These are phyloP conservation scores for Alternaria sp. DNA, from an alignment of 2,329 filamentous ascomycete genomes.

Conservation along the genomic window DNA sequence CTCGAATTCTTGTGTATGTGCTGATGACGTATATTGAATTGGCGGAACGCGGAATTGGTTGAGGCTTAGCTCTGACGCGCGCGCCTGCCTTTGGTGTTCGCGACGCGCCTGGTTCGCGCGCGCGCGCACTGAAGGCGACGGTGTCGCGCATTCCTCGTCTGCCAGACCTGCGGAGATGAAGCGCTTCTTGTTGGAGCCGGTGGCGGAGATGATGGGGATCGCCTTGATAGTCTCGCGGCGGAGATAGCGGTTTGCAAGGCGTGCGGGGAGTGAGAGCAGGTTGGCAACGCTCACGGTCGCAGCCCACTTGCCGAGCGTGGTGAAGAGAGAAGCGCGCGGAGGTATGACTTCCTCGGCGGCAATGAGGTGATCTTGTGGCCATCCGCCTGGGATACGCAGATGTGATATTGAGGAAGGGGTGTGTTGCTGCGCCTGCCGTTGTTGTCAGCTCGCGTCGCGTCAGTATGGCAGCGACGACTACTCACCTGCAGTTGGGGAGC, in stretches of 20 bases:
- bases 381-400: slow-evolving; percentile 20
- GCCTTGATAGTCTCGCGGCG: slow-evolving; percentile 27
- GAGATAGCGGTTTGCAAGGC: slow-evolving; percentile 16
- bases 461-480: slow-evolving; percentile 11
- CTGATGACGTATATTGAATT: background rate
- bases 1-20: background rate
- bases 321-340: slow-evolving; percentile 17
- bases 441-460: slow-evolving; percentile 18
- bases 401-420: background rate
- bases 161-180: slow-evolving; percentile 33
- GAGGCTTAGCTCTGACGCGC: background rate
- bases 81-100: background rate
- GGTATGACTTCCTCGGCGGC: background rate
- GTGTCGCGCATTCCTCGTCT: slow-evolving; percentile 18
- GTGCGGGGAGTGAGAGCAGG: slow-evolving; percentile 18
- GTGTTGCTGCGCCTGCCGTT: slow-evolving; percentile 13
- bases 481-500: slow-evolving; percentile 27
- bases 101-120: slow-evolving; percentile 12
- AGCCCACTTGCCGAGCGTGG: slow-evolving; percentile 21
- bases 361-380: slow-evolving; percentile 12
- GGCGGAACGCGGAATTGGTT: background rate
- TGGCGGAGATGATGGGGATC: slow-evolving; percentile 22
- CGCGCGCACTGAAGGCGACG: slow-evolving; percentile 15
- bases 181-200: slow-evolving; percentile 39
- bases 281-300: slow-evolving; percentile 14